phyloP scores from a whole-genome alignment of 805 yeast species.

The Pichia paraexigua region DNA sequence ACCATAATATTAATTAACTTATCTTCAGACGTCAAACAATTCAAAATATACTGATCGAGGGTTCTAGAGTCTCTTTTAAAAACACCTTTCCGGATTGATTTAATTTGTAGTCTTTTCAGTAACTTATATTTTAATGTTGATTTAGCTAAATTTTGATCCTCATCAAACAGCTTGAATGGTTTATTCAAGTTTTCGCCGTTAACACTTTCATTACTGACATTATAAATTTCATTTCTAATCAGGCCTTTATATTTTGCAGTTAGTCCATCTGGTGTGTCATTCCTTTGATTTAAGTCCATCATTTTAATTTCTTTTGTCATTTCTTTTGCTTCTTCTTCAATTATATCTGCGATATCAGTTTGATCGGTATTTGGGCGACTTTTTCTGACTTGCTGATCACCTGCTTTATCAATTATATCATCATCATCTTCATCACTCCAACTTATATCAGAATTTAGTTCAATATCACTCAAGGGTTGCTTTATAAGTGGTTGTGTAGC shows the following conservation, averaged over 20 bases:
- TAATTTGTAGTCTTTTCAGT: slow-evolving; percentile 43
- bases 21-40: slow-evolving; percentile 36
- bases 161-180: slow-evolving; percentile 8
- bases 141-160: slow-evolving; percentile 26
- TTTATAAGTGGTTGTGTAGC: neutral
- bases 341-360: neutral
- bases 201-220: neutral
- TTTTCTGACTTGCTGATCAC: neutral
- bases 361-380: slow-evolving; percentile 6
- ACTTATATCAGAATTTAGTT: slow-evolving; percentile 11
- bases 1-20: slow-evolving; percentile 37
- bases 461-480: neutral
- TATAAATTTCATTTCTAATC: slow-evolving; percentile 1
- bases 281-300: slow-evolving; percentile 16
- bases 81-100: slow-evolving; percentile 23
- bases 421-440: slow-evolving; percentile 26
- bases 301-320: neutral
- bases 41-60: slow-evolving; percentile 45
- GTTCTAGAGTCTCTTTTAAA: slow-evolving; percentile 26
- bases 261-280: slow-evolving; percentile 5
- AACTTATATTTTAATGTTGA: slow-evolving; percentile 39
- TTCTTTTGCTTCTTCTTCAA: neutral
- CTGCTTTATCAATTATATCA: slow-evolving; percentile 14
- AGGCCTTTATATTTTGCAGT: slow-evolving; percentile 1
- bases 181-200: neutral